phyloP scores from a whole-genome alignment of 768 basidiomycete species.

The Calocybe indica region DNA sequence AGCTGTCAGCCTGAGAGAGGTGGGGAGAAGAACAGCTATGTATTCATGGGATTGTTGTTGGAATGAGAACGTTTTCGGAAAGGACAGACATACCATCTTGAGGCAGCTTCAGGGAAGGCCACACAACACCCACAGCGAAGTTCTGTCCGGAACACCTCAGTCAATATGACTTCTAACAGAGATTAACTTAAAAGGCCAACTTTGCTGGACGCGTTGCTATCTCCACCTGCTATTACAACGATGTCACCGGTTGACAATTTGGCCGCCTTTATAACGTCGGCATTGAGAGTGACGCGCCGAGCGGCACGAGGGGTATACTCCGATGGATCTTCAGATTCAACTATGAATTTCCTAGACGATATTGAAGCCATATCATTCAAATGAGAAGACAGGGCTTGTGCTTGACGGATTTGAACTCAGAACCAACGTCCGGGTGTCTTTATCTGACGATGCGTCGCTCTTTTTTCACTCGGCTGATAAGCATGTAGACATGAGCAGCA shows the following conservation, averaged over 20 bases:
- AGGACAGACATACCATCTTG: constrained; percentile 45
- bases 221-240: constrained; percentile 43
- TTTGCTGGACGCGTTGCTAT: constrained; percentile 13
- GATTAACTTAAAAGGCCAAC: no score
- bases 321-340: constrained; percentile 25
- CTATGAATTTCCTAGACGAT: constrained; percentile 32
- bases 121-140: constrained; percentile 64
- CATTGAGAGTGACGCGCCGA: constrained; percentile 58
- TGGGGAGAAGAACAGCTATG: constrained; percentile 51
- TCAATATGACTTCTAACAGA: no score
- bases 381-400: background rate
- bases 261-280: constrained; percentile 51
- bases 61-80: constrained; percentile 10
- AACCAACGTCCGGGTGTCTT: no score
- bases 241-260: constrained; percentile 69
- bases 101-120: constrained; percentile 66
- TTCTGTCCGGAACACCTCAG: constrained; percentile 26
- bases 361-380: constrained; percentile 14
- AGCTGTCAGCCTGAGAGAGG: constrained; percentile 57
- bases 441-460: no score
- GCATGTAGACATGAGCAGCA: no score
- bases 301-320: constrained; percentile 44
- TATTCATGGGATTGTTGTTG: constrained; percentile 6
- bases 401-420: background rate
- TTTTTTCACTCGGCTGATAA: no score